These are phyloP conservation scores for Fraxinus latifolia DNA, from an alignment of 305 asterid species.

Conservation along the genomic window DNA sequence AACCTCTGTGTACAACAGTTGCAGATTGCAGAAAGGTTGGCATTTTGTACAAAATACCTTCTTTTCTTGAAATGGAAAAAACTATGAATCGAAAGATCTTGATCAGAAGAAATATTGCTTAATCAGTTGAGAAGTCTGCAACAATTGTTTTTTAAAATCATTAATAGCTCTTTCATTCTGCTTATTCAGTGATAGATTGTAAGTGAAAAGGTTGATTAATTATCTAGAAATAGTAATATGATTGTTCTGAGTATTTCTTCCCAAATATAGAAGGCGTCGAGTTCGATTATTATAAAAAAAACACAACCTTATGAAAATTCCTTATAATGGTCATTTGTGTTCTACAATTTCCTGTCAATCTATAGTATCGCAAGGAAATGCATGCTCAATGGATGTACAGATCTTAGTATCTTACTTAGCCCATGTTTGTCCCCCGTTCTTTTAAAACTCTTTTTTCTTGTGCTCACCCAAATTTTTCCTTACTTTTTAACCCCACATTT, in stretches of 20 bases:
- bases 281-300: not conserved
- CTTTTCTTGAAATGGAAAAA: not conserved
- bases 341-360: not conserved
- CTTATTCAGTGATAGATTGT: not conserved
- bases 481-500: too few species aligned
- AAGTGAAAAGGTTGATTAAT: not conserved
- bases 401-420: too few species aligned
- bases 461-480: too few species aligned
- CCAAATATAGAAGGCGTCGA: not conserved
- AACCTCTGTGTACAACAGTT: conserved; percentile 89
- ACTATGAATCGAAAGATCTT: not conserved
- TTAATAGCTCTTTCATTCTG: not conserved
- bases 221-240: not conserved
- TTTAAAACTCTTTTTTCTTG: too few species aligned
- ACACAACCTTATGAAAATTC: not conserved
- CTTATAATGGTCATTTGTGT: not conserved
- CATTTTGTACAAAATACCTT: not conserved
- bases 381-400: not conserved
- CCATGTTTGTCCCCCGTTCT: too few species aligned
- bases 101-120: not conserved
- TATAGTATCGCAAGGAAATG: not conserved
- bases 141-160: not conserved
- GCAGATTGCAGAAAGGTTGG: conserved; percentile 70
- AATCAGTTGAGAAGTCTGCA: not conserved
- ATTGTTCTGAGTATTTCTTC: not conserved